Evolutionary conservation across 768 basidiomycete species (phyloP), one percentile per base, ranked within the genome.

Genomic region (Phlegmacium glaucopus): DNA sequence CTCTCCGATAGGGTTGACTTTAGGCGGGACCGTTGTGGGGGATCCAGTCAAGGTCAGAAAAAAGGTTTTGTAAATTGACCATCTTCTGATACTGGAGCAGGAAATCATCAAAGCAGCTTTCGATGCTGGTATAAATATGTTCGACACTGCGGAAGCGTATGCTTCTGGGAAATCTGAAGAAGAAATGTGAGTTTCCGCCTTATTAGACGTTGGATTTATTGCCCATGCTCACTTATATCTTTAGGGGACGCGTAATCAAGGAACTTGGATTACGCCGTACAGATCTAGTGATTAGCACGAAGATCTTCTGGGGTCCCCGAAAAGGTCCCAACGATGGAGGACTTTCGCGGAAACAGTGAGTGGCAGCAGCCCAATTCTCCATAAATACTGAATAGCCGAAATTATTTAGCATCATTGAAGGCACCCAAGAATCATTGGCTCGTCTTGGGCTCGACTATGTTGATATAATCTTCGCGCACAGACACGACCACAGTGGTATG

Each of bases 61-160:
- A n/a, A 55, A 39, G 52, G 44, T 44, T 37, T 28, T 25, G 17
- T 18, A n/a, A n/a, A n/a, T n/a, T n/a, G n/a, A n/a, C n/a, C n/a
- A n/a, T n/a, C n/a, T n/a, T n/a, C n/a, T n/a, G n/a, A n/a, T n/a
- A n/a, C n/a, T n/a, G n/a, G n/a, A 34, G 13, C 54, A 83, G 78
- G 88, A 90, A 39, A 82, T 88, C 56, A 83, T 90, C 66, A 79
- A 81, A 65, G 68, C 72, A 9, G 85, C 84, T 5, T 87, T 83
- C 52, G 85, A 90, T 41, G 71, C 75, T 64, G 85, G 85, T 3
- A 80, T 85, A 64, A 86, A 84, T 63, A 77, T 82, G 74, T 80
- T 86, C 53, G 82, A 86, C 59, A 82, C 78, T 15, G 83, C 83
- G 2, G 83, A 85, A 56, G 74, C 68, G 8, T 85, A 85, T 57